Evolutionary conservation across 345 rosid genomes (phyloP).

Genomic region (Arabidopsis thaliana): DNA sequence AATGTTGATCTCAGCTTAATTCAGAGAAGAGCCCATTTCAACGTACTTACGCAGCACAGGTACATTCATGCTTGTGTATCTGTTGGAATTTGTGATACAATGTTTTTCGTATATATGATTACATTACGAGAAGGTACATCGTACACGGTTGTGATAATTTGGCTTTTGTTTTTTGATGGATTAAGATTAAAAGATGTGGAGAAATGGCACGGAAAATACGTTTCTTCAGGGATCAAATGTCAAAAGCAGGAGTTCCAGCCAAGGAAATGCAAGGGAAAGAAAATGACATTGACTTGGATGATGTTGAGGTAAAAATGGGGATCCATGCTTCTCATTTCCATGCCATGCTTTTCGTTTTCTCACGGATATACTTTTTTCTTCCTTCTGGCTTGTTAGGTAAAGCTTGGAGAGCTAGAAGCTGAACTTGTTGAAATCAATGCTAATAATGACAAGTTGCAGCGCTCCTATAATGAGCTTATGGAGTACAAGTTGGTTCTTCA

Average conservation of each 20-base stretch:
- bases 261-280: slow-evolving; percentile 47
- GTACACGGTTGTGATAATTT: slow-evolving; percentile 20
- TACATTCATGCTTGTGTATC: slow-evolving; percentile 32
- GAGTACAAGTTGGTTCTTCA: slow-evolving; percentile 87
- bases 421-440: slow-evolving; percentile 92
- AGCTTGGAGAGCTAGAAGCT: slow-evolving; percentile 92
- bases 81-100: not conserved
- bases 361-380: not conserved
- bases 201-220: slow-evolving; percentile 94
- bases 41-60: slow-evolving; percentile 96
- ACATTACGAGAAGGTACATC: not conserved
- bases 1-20: slow-evolving; percentile 72
- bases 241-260: slow-evolving; percentile 68
- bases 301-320: slow-evolving; percentile 64
- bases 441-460: slow-evolving; percentile 83
- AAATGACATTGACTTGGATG: slow-evolving; percentile 64
- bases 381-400: slow-evolving; percentile 53
- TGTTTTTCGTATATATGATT: not conserved
- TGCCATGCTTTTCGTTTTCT: slow-evolving; percentile 27
- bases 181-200: slow-evolving; percentile 83
- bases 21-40: slow-evolving; percentile 94
- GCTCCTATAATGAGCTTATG: slow-evolving; percentile 73
- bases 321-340: slow-evolving; percentile 4
- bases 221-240: slow-evolving; percentile 91
- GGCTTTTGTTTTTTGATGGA: not conserved